These are phyloP conservation scores for Alternaria conjuncta DNA, from an alignment of 2,329 filamentous ascomycete genomes.

Conservation along the genomic window DNA sequence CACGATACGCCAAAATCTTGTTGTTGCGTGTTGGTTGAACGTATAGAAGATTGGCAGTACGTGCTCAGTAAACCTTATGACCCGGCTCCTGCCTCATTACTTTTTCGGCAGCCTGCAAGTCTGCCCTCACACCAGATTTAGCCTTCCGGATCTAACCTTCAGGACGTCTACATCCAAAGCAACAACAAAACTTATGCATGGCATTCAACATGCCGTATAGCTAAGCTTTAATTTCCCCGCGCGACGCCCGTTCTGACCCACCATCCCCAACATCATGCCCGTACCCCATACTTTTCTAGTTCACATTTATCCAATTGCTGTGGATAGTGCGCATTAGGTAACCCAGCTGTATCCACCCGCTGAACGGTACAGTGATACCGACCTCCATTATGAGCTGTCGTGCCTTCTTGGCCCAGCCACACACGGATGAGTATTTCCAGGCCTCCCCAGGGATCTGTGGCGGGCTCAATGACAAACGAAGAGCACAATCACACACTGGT, in stretches of 20 bases:
- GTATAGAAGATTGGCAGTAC: not conserved
- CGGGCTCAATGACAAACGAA: too few relatives aligned
- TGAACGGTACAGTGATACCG: not conserved
- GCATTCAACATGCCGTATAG: not conserved
- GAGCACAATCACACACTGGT: not conserved
- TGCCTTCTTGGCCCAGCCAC: not conserved
- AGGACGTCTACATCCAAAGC: not conserved
- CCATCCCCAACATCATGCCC: not conserved
- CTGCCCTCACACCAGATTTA: not conserved
- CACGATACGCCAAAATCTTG: fast-evolving
- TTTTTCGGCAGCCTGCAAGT: not conserved
- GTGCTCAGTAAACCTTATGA: not conserved
- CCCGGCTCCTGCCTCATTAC: not conserved
- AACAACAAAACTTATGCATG: not conserved
- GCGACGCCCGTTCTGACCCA: constrained; percentile 6
- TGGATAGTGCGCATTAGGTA: not conserved
- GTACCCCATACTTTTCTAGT: not conserved
- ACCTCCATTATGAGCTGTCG: not conserved
- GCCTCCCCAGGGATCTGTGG: not conserved
- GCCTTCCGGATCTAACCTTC: fast-evolving
- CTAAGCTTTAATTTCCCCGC: constrained; percentile 14
- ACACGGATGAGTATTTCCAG: constrained; percentile 4
- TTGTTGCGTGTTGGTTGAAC: not conserved
- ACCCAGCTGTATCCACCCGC: not conserved
- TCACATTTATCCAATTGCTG: not conserved